These are phyloP conservation scores for Kodamaea sp. DNA, from an alignment of 1,139 yeast species.

Conservation along the genomic window DNA sequence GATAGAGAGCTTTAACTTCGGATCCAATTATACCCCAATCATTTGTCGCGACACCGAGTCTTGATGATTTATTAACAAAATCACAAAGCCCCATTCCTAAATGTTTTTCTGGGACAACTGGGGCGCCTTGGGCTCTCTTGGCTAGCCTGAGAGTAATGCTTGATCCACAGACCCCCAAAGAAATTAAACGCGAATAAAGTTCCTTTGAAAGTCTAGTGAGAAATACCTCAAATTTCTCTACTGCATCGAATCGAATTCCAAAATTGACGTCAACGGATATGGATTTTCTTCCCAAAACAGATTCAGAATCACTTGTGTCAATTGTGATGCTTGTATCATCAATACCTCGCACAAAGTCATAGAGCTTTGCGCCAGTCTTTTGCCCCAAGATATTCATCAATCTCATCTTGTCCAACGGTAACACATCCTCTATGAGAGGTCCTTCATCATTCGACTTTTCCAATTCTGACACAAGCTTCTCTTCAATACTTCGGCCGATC, in stretches of 20 bases:
- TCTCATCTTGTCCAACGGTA: conserved; percentile 30
- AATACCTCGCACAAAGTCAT: conserved; percentile 61
- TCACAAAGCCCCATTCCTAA: conserved; percentile 86
- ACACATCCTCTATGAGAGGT: conserved; percentile 34
- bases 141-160: conserved; percentile 66
- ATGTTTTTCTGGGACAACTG: conserved; percentile 72
- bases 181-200: conserved; percentile 51
- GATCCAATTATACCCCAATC: conserved; percentile 62
- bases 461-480: conserved; percentile 36
- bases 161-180: conserved; percentile 54
- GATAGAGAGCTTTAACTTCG: conserved; percentile 58
- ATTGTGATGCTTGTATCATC: conserved; percentile 61
- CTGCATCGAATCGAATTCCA: conserved; percentile 75
- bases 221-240: conserved; percentile 64
- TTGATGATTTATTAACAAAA: conserved; percentile 56
- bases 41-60: conserved; percentile 64
- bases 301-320: conserved; percentile 46
- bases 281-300: conserved; percentile 59
- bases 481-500: conserved; percentile 60
- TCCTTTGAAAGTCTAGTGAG: conserved; percentile 60
- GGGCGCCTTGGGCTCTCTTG: conserved; percentile 63
- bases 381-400: conserved; percentile 58
- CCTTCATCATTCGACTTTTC: conserved; percentile 11
- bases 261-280: conserved; percentile 89
- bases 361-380: conserved; percentile 68